A percentile compares a stretch with the other conserved stretches of the same genome.
These are phyloP conservation scores for Saccharomycopsis fodiens DNA, from an alignment of 805 yeast genomes.

Conservation along the genomic window DNA sequence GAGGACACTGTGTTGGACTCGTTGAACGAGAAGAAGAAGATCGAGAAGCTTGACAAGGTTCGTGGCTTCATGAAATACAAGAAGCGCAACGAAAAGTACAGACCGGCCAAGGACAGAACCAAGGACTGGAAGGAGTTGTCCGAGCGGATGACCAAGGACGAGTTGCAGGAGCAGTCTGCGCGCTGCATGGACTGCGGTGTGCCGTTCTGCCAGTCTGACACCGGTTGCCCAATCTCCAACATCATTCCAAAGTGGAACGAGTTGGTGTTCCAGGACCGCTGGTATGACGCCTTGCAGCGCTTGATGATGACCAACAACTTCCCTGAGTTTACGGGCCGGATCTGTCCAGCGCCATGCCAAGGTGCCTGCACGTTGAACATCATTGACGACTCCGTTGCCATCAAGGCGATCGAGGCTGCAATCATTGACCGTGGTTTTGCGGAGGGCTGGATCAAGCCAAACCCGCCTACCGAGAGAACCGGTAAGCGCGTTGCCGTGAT, in stretches of 20 bases:
- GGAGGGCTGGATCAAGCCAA: constrained; percentile 92
- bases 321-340: constrained; percentile 97
- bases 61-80: constrained; percentile 92
- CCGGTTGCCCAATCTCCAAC: constrained; percentile 97
- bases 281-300: constrained; percentile 90
- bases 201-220: constrained; percentile 96
- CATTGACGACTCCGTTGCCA: constrained; percentile 92
- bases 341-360: constrained; percentile 98
- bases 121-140: constrained; percentile 92
- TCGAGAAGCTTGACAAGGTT: constrained; percentile 62
- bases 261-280: constrained; percentile 86
- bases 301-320: constrained; percentile 93
- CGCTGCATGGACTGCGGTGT: constrained; percentile 99
- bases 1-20: constrained; percentile 81
- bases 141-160: constrained; percentile 72
- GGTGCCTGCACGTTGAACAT: constrained; percentile 95
- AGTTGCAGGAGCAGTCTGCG: constrained; percentile 85
- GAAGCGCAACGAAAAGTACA: constrained; percentile 80
- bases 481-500: constrained; percentile 80
- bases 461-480: constrained; percentile 71
- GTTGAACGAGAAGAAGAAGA: constrained; percentile 53
- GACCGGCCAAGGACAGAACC: constrained; percentile 67
- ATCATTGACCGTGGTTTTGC: constrained; percentile 94
- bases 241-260: constrained; percentile 98
- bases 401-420: constrained; percentile 91